Evolutionary conservation across 345 rosid genomes (phyloP).

Genomic region (Corchorus olitorius): DNA sequence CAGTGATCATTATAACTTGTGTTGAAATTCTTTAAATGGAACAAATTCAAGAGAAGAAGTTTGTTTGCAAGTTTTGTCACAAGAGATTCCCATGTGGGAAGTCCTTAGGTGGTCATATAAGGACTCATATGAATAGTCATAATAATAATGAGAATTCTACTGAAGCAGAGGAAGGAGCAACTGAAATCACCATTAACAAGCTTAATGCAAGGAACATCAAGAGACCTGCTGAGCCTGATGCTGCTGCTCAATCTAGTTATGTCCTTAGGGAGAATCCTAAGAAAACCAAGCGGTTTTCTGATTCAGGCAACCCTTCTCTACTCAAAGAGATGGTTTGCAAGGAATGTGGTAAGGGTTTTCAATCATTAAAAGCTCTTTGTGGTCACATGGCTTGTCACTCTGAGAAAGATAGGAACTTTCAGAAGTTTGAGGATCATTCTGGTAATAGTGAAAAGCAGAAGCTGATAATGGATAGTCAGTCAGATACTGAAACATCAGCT

Average conservation of each 20-base stretch:
- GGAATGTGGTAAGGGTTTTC: slow-evolving; percentile 89
- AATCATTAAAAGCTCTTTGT: slow-evolving; percentile 81
- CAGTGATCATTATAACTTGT: slow-evolving; percentile 23
- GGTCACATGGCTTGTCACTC: slow-evolving; percentile 96
- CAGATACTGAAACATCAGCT: slow-evolving; percentile 71
- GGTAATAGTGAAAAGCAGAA: slow-evolving; percentile 39
- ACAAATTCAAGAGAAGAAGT: slow-evolving; percentile 55
- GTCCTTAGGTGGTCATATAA: slow-evolving; percentile 88
- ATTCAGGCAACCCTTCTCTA: slow-evolving; percentile 38
- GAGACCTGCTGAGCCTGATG: slow-evolving; percentile 37
- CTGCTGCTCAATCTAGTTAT: slow-evolving; percentile 56
- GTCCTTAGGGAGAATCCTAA: slow-evolving; percentile 72
- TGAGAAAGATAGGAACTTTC: slow-evolving; percentile 49
- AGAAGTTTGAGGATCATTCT: slow-evolving; percentile 35
- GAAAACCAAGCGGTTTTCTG: slow-evolving; percentile 57
- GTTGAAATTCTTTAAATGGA: slow-evolving; percentile 49
- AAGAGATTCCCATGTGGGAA: slow-evolving; percentile 79
- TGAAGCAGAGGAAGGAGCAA: slow-evolving; percentile 42
- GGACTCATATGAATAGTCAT: slow-evolving; percentile 64
- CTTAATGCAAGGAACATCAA: slow-evolving; percentile 26
- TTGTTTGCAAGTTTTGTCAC: slow-evolving; percentile 73
- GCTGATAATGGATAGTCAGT: slow-evolving; percentile 54
- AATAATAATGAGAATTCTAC: slow-evolving; percentile 40
- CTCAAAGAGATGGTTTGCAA: slow-evolving; percentile 53
- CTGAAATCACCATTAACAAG: slow-evolving; percentile 37